Conservation (phyloP, 352 stramenopile species). For the Pythium diclinum region DNA sequence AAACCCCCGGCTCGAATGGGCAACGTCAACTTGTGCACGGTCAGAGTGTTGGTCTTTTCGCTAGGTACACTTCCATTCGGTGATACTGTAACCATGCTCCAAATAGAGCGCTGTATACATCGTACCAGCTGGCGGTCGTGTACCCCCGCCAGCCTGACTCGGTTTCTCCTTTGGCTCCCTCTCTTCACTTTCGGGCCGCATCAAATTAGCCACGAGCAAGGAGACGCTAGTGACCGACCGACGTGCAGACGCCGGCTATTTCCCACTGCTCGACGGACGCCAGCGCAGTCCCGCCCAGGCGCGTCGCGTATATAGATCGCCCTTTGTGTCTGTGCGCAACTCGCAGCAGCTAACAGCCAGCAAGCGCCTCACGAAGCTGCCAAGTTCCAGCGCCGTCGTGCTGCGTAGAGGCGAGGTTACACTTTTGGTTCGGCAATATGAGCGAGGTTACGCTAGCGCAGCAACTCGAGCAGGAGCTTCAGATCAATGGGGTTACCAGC, state of each 20-base stretch:
- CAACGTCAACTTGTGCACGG: background rate
- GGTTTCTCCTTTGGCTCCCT: slow-evolving; percentile 9
- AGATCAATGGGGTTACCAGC: slow-evolving; percentile 20
- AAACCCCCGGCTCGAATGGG: background rate
- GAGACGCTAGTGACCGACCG: background rate
- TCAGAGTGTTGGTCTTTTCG: background rate
- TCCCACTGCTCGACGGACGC: background rate
- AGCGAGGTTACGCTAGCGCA: slow-evolving; percentile 6
- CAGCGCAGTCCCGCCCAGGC: background rate
- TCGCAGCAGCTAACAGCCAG: background rate
- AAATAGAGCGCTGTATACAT: background rate
- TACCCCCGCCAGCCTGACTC: slow-evolving; percentile 1
- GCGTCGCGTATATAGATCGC: background rate
- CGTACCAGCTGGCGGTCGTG: background rate
- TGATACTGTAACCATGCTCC: background rate
- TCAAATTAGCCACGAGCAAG: slow-evolving; percentile 1
- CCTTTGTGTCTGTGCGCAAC: background rate
- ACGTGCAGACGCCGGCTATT: background rate
- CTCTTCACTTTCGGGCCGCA: slow-evolving; percentile 18
- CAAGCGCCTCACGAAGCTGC: background rate
- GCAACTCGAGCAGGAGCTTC: slow-evolving; percentile 4
- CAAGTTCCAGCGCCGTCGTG: background rate
- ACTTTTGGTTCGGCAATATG: slow-evolving; percentile 5
- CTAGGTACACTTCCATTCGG: background rate
- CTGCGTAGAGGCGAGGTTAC: background rate